Conservation (phyloP, 2,329 filamentous ascomycete genomes). For the Rutstroemia sp. region DNA sequence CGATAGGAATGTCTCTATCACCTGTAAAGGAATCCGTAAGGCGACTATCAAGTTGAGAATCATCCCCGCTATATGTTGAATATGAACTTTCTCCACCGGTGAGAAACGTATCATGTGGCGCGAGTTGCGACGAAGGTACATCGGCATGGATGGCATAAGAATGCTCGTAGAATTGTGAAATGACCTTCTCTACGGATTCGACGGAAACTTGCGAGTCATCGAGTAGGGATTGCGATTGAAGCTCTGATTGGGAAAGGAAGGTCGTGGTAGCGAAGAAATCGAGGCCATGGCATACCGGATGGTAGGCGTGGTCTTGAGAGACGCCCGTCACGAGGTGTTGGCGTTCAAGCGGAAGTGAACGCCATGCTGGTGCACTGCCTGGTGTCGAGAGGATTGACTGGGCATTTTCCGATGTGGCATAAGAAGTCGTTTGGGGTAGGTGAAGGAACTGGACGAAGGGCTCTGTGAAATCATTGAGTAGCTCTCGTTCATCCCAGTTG, state of each 20-base stretch:
- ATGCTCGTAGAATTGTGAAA: conserved; percentile 68
- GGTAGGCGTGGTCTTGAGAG: conserved; percentile 39
- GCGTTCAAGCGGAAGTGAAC: conserved; percentile 43
- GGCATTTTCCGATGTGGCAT: not conserved
- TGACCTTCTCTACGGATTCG: conserved; percentile 27
- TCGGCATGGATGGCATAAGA: conserved; percentile 66
- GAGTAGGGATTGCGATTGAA: not conserved
- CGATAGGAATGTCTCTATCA: conserved; percentile 18
- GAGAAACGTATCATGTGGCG: conserved; percentile 15
- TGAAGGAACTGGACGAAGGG: conserved; percentile 35
- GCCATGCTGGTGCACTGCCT: conserved; percentile 35
- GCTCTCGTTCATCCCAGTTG: conserved; percentile 43
- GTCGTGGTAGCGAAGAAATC: conserved; percentile 40
- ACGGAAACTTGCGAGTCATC: not conserved
- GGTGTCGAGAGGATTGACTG: conserved; percentile 6
- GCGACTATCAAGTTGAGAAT: not conserved
- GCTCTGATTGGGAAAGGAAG: conserved; percentile 2
- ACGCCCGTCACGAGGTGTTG: conserved; percentile 41
- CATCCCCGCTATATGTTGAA: conserved; percentile 33
- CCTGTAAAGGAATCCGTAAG: not conserved
- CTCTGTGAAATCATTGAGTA: conserved; percentile 41
- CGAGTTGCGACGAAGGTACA: conserved; percentile 53
- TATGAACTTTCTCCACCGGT: conserved; percentile 28
- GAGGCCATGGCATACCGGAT: conserved; percentile 28
- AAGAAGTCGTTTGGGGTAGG: conserved; percentile 6